A percentile compares a stretch with the other conserved stretches of the same genome.
phyloP scores from a whole-genome alignment of 2,329 filamentous ascomycete species.

The Aspergillus unguis region DNA sequence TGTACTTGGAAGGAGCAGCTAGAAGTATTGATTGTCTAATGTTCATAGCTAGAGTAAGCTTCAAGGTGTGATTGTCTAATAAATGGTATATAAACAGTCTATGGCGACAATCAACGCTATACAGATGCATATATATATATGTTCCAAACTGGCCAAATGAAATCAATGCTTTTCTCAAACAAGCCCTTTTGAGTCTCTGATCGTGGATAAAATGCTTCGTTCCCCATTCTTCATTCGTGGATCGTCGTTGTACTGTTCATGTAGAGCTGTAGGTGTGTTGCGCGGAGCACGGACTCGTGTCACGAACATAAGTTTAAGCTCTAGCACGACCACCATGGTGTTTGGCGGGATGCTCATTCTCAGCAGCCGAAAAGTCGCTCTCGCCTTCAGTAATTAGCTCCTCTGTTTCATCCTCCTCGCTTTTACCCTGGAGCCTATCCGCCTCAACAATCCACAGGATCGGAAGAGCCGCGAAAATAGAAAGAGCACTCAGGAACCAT shows the following conservation, averaged over 20 bases:
- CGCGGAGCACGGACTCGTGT: neutral
- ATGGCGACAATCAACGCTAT: neutral
- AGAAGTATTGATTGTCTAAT: neutral
- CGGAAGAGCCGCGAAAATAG: constrained; percentile 68
- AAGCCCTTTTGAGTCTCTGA: too few relatives aligned
- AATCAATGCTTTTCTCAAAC: neutral
- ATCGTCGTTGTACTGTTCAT: too few relatives aligned
- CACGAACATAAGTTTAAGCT: neutral
- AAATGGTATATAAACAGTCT: neutral
- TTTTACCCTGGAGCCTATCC: constrained; percentile 57
- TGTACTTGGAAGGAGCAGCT: too few relatives aligned
- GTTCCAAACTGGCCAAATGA: neutral
- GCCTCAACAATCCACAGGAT: constrained; percentile 72
- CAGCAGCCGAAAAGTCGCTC: neutral
- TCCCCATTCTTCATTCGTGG: neutral
- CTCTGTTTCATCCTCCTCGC: constrained; percentile 32
- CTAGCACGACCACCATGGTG: neutral
- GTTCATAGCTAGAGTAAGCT: neutral
- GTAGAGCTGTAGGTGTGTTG: neutral
- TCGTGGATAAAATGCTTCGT: too few relatives aligned
- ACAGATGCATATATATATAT: neutral
- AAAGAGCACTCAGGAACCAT: constrained; percentile 64
- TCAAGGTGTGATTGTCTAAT: neutral
- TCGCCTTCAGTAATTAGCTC: constrained; percentile 22
- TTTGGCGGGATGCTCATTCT: neutral